Conservation (phyloP, 2,329 filamentous ascomycete species). For the Hymenoscyphus fructigenus region DNA sequence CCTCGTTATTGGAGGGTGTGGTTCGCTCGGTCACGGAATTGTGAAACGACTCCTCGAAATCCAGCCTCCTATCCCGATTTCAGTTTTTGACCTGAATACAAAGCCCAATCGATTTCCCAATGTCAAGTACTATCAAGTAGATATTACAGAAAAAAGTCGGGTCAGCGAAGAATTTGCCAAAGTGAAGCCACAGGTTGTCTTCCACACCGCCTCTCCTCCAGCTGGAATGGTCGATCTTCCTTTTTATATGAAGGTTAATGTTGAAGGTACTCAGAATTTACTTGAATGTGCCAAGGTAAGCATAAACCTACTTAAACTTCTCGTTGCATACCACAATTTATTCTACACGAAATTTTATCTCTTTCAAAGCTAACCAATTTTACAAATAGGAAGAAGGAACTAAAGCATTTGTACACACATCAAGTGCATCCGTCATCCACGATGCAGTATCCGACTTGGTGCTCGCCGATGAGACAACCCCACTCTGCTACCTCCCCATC, state of each 20-base stretch:
- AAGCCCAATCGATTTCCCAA: constrained; percentile 58
- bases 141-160: constrained; percentile 45
- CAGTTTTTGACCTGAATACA: constrained; percentile 70
- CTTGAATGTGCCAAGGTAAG: constrained; percentile 49
- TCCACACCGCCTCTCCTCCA: constrained; percentile 49
- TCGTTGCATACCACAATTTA: too few species aligned
- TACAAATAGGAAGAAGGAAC: constrained; percentile 42
- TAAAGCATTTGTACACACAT: constrained; percentile 54
- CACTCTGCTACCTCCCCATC: constrained; percentile 15
- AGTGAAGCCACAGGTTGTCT: constrained; percentile 37
- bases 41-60: constrained; percentile 64
- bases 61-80: constrained; percentile 49
- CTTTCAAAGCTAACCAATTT: background rate
- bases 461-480: constrained; percentile 44
- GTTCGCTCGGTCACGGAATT: constrained; percentile 80
- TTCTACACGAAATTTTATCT: too few species aligned
- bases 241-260: constrained; percentile 48
- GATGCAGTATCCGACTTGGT: constrained; percentile 45
- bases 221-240: constrained; percentile 38
- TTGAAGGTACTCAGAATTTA: constrained; percentile 49
- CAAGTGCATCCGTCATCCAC: constrained; percentile 49
- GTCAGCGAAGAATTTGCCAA: constrained; percentile 41
- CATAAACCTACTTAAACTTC: constrained; percentile 43
- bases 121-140: constrained; percentile 48
- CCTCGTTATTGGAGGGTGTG: constrained; percentile 77